These are phyloP conservation scores for Beauveria sp. DNA, from an alignment of 2,329 filamentous ascomycete species.

Conservation along the genomic window DNA sequence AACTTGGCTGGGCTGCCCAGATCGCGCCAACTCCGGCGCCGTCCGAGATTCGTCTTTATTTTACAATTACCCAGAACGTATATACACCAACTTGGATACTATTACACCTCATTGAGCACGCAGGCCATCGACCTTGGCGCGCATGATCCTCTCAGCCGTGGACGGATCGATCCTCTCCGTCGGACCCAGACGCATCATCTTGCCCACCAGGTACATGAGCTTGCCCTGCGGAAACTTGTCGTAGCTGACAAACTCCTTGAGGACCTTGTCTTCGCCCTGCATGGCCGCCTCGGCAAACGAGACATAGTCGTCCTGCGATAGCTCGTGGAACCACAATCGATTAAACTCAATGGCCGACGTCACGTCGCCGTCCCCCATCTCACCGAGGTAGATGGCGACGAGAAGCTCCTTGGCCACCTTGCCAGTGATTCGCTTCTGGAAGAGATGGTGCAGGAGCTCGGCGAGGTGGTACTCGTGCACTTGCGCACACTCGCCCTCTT, in stretches of 20 bases:
- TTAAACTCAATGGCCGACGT: constrained; percentile 37
- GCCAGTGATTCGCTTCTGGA: constrained; percentile 43
- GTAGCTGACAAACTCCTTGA: constrained; percentile 37
- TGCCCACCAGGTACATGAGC: constrained; percentile 53
- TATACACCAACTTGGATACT: background rate
- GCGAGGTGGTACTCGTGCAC: constrained; percentile 41
- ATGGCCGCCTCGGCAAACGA: constrained; percentile 37
- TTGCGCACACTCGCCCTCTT: constrained; percentile 38
- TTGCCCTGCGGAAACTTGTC: constrained; percentile 47
- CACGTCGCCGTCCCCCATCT: constrained; percentile 34
- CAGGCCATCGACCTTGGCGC: constrained; percentile 11
- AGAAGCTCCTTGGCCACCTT: constrained; percentile 53
- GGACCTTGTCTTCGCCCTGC: constrained; percentile 37
- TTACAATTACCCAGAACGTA: background rate
- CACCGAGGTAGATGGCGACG: constrained; percentile 42
- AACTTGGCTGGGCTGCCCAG: background rate
- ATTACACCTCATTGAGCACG: background rate
- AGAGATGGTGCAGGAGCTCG: constrained; percentile 42
- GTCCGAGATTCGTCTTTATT: background rate
- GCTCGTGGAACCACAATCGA: constrained; percentile 48
- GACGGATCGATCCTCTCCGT: constrained; percentile 48
- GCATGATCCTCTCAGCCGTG: constrained; percentile 41
- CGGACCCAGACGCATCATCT: constrained; percentile 47
- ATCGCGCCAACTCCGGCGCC: background rate
- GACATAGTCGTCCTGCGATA: constrained; percentile 40